phyloP scores from a whole-genome alignment of 2,329 filamentous ascomycete species.

The Trichoderma simmonsii region DNA sequence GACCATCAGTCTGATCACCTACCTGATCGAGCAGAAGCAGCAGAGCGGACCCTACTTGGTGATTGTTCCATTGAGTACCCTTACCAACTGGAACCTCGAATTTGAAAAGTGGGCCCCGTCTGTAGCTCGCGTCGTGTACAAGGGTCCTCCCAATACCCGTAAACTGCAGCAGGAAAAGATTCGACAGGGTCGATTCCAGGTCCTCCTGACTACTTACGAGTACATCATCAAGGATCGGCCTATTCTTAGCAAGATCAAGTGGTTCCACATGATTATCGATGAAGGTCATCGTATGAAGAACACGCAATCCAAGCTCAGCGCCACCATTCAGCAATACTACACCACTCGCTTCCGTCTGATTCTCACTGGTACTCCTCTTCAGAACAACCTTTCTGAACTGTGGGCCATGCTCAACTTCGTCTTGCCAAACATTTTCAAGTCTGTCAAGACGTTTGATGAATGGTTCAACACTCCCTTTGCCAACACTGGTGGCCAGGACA shows the following conservation, averaged over 20 bases:
- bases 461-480: constrained; percentile 99
- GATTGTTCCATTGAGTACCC: constrained; percentile 92
- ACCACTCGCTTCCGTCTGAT: constrained; percentile 92
- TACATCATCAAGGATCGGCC: constrained; percentile 99
- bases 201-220: constrained; percentile 94
- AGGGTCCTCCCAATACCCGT: constrained; percentile 82
- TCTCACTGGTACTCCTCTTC: constrained; percentile 91
- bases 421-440: constrained; percentile 97
- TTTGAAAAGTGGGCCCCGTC: constrained; percentile 98
- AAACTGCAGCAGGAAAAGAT: constrained; percentile 93
- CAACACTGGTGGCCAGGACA: constrained; percentile 95
- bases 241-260: constrained; percentile 95
- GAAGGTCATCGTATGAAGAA: constrained; percentile 99
- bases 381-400: constrained; percentile 93
- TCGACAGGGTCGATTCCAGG: constrained; percentile 91
- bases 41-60: constrained; percentile 92
- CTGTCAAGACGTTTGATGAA: constrained; percentile 96
- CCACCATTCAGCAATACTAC: constrained; percentile 93
- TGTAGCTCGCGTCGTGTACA: constrained; percentile 87
- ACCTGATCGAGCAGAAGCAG: constrained; percentile 92
- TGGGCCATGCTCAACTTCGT: constrained; percentile 99
- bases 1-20: constrained; percentile 95
- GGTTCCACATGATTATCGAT: constrained; percentile 99
- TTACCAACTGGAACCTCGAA: constrained; percentile 98
- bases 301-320: constrained; percentile 89